A percentile compares a stretch with the other conserved stretches of the same genome.
phyloP scores from a whole-genome alignment of 257 asterid genomes.

The Solanum chilense region DNA sequence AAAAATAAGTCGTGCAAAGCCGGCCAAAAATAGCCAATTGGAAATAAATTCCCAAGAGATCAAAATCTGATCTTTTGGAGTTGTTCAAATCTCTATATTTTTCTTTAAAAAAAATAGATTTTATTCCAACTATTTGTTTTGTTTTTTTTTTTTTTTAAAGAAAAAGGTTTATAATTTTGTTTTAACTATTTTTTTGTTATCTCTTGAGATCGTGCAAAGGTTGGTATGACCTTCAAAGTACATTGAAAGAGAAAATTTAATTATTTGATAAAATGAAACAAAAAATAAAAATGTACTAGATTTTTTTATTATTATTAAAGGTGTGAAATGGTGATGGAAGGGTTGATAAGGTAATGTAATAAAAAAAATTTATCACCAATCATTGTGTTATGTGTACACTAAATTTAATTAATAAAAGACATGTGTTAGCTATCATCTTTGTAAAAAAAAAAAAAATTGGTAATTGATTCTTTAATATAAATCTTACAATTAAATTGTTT shows the following conservation, averaged over 20 bases:
- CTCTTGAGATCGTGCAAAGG: slow-evolving; percentile 1
- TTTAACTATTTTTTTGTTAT: not conserved
- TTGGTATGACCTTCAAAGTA: not conserved
- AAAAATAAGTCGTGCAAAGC: not conserved
- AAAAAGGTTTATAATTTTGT: not conserved
- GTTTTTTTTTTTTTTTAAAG: not conserved
- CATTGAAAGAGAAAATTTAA: not conserved
- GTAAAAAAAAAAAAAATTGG: too few relatives aligned
- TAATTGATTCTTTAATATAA: not conserved
- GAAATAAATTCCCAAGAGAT: not conserved
- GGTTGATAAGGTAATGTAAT: not conserved
- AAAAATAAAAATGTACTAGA: not conserved
- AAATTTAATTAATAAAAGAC: not conserved
- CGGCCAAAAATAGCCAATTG: not conserved
- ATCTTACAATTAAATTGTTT: not conserved
- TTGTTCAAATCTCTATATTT: not conserved
- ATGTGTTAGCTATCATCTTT: too few relatives aligned
- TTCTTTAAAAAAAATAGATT: not conserved
- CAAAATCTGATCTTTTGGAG: not conserved
- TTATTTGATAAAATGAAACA: not conserved
- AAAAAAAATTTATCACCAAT: not conserved
- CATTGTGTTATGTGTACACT: not conserved
- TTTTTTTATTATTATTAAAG: not conserved
- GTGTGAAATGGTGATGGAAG: not conserved
- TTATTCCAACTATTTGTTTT: not conserved